Conservation (phyloP, 345 rosid species). For the Mercurialis annua region DNA sequence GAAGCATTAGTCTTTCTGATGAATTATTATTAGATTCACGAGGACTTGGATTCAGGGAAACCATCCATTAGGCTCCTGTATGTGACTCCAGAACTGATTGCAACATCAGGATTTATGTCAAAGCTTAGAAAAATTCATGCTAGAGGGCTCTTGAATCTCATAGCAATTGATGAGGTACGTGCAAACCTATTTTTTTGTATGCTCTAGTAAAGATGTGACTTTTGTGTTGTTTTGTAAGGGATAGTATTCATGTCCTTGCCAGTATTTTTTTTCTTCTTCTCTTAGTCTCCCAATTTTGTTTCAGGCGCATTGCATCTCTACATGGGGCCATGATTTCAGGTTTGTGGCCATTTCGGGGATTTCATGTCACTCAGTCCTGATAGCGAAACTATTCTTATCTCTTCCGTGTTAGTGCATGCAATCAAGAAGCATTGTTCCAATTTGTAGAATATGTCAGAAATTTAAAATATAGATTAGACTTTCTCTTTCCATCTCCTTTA, state of each 20-base stretch:
- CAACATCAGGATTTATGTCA: conserved; percentile 78
- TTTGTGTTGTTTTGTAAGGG: conserved; percentile 11
- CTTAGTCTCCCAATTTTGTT: conserved; percentile 23
- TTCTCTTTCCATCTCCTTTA: neutral
- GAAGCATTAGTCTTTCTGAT: neutral
- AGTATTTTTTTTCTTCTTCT: conserved; percentile 9
- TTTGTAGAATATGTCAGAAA: neutral
- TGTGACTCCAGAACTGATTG: conserved; percentile 90
- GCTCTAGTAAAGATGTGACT: conserved; percentile 1
- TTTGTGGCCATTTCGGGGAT: conserved; percentile 36
- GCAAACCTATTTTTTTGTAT: neutral
- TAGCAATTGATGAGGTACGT: conserved; percentile 91
- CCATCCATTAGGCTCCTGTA: conserved; percentile 77
- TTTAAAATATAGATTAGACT: neutral
- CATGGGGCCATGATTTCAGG: conserved; percentile 99
- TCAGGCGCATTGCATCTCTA: conserved; percentile 96
- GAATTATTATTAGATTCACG: conserved; percentile 57
- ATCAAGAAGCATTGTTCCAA: neutral
- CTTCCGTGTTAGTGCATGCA: neutral
- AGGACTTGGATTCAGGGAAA: conserved; percentile 85
- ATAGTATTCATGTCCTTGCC: conserved; percentile 2
- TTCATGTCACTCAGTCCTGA: conserved; percentile 5
- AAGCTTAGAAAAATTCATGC: conserved; percentile 67
- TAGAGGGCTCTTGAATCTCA: conserved; percentile 86
- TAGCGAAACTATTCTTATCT: neutral